These are phyloP conservation scores for Isabelozyma heimii DNA, from an alignment of 805 yeast genomes.

Conservation along the genomic window DNA sequence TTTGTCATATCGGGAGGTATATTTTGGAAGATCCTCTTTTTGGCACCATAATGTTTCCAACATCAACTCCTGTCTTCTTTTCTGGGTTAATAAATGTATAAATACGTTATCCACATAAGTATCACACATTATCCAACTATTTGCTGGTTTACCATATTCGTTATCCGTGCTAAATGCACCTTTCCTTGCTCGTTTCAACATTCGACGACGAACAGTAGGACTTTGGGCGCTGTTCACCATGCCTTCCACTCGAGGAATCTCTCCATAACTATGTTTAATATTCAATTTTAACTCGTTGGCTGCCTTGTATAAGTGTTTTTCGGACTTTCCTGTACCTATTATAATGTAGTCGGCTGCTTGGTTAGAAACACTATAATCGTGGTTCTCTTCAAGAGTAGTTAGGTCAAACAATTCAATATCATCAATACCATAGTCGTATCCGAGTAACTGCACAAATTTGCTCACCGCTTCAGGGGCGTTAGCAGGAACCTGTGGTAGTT, in stretches of 20 bases:
- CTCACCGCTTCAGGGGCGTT: constrained; percentile 53
- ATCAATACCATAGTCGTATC: constrained; percentile 61
- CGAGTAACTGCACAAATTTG: constrained; percentile 45
- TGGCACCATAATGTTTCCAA: constrained; percentile 68
- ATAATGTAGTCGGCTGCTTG: constrained; percentile 40
- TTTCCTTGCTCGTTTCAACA: constrained; percentile 53
- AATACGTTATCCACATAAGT: constrained; percentile 59
- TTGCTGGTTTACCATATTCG: constrained; percentile 55
- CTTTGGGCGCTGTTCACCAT: constrained; percentile 54
- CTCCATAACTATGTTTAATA: constrained; percentile 47
- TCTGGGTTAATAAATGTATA: constrained; percentile 71
- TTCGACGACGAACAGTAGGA: constrained; percentile 35
- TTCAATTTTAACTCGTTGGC: constrained; percentile 54
- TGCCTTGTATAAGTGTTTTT: constrained; percentile 72
- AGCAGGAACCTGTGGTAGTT: constrained; percentile 58
- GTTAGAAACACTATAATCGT: constrained; percentile 25
- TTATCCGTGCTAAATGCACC: constrained; percentile 51
- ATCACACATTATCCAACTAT: constrained; percentile 84
- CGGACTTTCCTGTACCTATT: constrained; percentile 72
- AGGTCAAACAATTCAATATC: constrained; percentile 67
- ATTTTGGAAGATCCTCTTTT: constrained; percentile 33
- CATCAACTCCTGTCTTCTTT: constrained; percentile 64
- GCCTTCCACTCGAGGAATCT: constrained; percentile 66
- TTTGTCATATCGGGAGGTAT: constrained; percentile 13
- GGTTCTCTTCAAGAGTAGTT: constrained; percentile 32